phyloP scores from a whole-genome alignment of 1,284 basidiomycete genomes.

The Xerocomus amazonicus region DNA sequence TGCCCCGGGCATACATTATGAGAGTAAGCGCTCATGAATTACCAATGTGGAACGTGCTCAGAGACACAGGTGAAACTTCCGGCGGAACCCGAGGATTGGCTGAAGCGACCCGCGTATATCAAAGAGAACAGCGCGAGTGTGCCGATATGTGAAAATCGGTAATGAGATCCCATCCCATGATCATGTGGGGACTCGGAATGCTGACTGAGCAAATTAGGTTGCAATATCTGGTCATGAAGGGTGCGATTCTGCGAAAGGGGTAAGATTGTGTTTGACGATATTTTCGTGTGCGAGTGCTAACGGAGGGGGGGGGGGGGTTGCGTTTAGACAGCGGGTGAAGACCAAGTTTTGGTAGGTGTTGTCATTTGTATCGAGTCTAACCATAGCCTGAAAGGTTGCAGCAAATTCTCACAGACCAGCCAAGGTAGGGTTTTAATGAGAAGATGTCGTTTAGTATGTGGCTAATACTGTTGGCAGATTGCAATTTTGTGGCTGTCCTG shows the following conservation, averaged over 20 bases:
- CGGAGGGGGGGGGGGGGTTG: conserved; percentile 6
- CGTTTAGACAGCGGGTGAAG: conserved; percentile 62
- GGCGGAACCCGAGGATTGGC: conserved; percentile 73
- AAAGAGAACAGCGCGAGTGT: conserved; percentile 68
- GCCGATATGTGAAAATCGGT: conserved; percentile 79
- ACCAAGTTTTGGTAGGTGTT: conserved; percentile 70
- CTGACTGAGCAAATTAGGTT: conserved; percentile 44
- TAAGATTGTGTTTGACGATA: conserved; percentile 31
- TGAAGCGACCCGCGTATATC: conserved; percentile 80
- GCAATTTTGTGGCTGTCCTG: conserved; percentile 70
- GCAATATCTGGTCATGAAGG: conserved; percentile 79
- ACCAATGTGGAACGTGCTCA: conserved; percentile 3
- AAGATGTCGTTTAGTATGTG: not conserved
- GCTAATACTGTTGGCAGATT: conserved; percentile 44
- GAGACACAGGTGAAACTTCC: conserved; percentile 65
- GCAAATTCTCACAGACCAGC: conserved; percentile 68
- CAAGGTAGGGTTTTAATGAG: conserved; percentile 45
- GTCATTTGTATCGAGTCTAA: conserved; percentile 3
- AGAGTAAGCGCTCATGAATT: conserved; percentile 45
- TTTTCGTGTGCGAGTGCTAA: conserved; percentile 23
- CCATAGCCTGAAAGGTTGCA: conserved; percentile 32
- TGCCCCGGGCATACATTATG: conserved; percentile 79
- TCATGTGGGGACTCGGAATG: conserved; percentile 22
- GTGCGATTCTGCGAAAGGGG: conserved; percentile 80
- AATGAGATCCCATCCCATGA: conserved; percentile 25